These are phyloP conservation scores for Periconia sp. DNA, from an alignment of 2,329 filamentous ascomycete genomes.

Conservation along the genomic window DNA sequence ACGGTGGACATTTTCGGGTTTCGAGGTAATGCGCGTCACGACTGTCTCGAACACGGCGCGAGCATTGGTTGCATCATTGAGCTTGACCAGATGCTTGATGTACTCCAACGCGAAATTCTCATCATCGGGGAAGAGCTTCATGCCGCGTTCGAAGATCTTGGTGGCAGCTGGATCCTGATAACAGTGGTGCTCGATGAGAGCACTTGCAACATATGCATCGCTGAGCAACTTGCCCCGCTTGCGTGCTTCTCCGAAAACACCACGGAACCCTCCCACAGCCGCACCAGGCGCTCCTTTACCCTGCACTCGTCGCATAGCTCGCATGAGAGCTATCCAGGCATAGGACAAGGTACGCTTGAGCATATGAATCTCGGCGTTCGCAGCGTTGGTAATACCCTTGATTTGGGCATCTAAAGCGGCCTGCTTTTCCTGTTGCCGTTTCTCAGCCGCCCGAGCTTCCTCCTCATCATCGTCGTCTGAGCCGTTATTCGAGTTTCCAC, in stretches of 20 bases:
- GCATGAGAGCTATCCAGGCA: slow-evolving; percentile 92
- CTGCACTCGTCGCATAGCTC: slow-evolving; percentile 91
- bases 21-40: slow-evolving; percentile 77
- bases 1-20: slow-evolving; percentile 71
- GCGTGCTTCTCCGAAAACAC: slow-evolving; percentile 86
- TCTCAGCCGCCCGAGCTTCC: slow-evolving; percentile 35
- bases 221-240: slow-evolving; percentile 85
- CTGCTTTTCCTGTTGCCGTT: slow-evolving; percentile 48
- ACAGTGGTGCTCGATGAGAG: slow-evolving; percentile 90
- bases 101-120: slow-evolving; percentile 94
- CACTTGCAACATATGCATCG: slow-evolving; percentile 92
- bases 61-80: slow-evolving; percentile 93
- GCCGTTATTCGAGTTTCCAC: slow-evolving; percentile 41
- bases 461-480: slow-evolving; percentile 55
- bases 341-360: slow-evolving; percentile 86
- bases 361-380: slow-evolving; percentile 70
- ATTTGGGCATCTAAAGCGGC: slow-evolving; percentile 58
- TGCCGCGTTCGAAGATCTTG: slow-evolving; percentile 93
- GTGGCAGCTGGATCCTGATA: slow-evolving; percentile 92
- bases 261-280: slow-evolving; percentile 73
- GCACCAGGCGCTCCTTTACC: slow-evolving; percentile 67
- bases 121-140: slow-evolving; percentile 91
- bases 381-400: slow-evolving; percentile 63
- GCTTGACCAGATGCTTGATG: slow-evolving; percentile 88
- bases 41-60: slow-evolving; percentile 95